These are phyloP conservation scores for Pythium insidiosum DNA, from an alignment of 352 stramenopile species.

Conservation along the genomic window DNA sequence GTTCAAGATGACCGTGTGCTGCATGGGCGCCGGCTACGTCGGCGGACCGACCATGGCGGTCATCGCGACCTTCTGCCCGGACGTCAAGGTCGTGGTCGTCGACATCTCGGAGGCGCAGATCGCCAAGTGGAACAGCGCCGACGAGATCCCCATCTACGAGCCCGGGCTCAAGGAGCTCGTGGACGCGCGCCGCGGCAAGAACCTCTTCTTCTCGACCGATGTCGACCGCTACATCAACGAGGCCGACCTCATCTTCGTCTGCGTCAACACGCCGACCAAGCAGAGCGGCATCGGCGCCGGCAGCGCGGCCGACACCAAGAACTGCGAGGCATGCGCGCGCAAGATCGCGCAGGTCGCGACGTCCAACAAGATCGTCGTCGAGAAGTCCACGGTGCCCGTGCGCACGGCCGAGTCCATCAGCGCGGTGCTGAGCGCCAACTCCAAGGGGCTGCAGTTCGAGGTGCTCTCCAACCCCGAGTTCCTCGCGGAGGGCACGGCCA, in stretches of 20 bases:
- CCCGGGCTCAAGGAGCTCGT: conserved; percentile 97
- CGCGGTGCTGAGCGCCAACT: conserved; percentile 93
- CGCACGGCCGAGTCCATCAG: conserved; percentile 96
- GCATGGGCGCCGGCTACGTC: conserved; percentile 98
- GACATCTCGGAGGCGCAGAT: conserved; percentile 96
- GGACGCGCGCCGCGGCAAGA: conserved; percentile 85
- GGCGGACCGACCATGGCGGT: conserved; percentile 99
- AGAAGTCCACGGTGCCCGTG: conserved; percentile 99
- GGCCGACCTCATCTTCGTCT: conserved; percentile 99
- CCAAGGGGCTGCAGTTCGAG: conserved; percentile 92
- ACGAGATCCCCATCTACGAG: conserved; percentile 98
- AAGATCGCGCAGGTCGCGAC: conserved; percentile 96
- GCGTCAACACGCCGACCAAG: conserved; percentile 99
- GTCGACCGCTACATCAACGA: conserved; percentile 95
- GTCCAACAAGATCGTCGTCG: conserved; percentile 97
- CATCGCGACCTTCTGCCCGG: conserved; percentile 95
- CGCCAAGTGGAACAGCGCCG: conserved; percentile 93
- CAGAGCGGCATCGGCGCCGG: conserved; percentile 95
- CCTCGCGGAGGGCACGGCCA: conserved; percentile 97
- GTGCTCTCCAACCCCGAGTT: conserved; percentile 99
- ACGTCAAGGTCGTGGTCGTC: conserved; percentile 97
- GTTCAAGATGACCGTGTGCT: conserved; percentile 90
- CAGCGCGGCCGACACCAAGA: conserved; percentile 98
- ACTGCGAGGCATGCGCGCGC: conserved; percentile 97
- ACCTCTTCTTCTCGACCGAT: conserved; percentile 99